phyloP scores from a whole-genome alignment of 345 rosid species.

The Acer saccharum region DNA sequence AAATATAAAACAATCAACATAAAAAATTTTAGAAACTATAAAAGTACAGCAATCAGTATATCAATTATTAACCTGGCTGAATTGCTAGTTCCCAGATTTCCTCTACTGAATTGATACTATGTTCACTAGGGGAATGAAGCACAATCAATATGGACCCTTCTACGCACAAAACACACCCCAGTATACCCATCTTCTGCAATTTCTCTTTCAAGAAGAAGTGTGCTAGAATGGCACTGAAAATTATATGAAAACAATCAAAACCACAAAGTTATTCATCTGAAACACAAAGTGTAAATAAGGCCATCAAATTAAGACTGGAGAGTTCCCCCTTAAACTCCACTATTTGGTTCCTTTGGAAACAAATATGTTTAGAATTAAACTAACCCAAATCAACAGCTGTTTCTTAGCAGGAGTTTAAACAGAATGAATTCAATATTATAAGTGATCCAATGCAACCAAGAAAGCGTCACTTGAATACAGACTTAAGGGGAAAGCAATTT shows the following conservation, averaged over 20 bases:
- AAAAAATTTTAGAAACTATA: constrained; percentile 9
- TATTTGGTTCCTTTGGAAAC: not conserved
- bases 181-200: constrained; percentile 66
- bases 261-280: not conserved
- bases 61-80: constrained; percentile 56
- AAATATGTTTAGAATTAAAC: no score
- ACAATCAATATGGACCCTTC: constrained; percentile 76
- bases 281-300: not conserved
- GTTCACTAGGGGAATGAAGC: constrained; percentile 71
- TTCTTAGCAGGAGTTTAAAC: not conserved
- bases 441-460: not conserved
- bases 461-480: not conserved
- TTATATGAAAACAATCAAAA: not conserved
- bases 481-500: not conserved
- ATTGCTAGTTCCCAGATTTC: constrained; percentile 75
- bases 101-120: constrained; percentile 49
- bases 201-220: constrained; percentile 72
- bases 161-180: constrained; percentile 76
- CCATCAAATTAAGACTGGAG: not conserved
- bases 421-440: not conserved
- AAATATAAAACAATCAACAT: not conserved
- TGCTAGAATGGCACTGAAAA: constrained; percentile 67
- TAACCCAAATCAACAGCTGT: not conserved
- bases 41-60: constrained; percentile 1
- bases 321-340: not conserved